These are phyloP conservation scores for Rhizopus delemar DNA, from an alignment of 371 early-diverging fungal species.

Conservation along the genomic window DNA sequence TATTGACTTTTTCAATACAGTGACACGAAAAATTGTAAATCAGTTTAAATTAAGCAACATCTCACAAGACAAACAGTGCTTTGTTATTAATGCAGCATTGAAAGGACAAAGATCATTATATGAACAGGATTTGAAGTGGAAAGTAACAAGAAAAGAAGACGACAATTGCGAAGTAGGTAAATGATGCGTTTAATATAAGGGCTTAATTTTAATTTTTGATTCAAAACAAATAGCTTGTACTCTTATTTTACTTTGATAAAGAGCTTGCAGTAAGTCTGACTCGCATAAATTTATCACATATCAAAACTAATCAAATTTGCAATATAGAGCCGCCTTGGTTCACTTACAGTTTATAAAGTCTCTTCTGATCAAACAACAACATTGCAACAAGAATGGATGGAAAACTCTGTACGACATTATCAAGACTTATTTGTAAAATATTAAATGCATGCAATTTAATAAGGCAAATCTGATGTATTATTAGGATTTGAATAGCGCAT, in stretches of 20 bases:
- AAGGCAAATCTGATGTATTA: background rate
- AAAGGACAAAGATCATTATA: constrained; percentile 2
- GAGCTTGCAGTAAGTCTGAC: constrained; percentile 2
- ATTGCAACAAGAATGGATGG: background rate
- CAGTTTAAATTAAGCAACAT: background rate
- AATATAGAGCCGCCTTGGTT: constrained; percentile 1
- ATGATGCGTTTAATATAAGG: background rate
- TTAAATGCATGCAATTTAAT: background rate
- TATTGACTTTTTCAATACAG: background rate
- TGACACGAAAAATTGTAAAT: background rate
- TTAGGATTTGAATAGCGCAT: constrained; percentile 15
- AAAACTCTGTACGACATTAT: background rate
- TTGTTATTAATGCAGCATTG: constrained; percentile 2
- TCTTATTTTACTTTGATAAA: constrained; percentile 1
- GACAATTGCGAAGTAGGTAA: background rate
- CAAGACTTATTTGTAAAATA: constrained; percentile 1
- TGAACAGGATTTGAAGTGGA: constrained; percentile 2
- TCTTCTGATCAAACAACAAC: background rate
- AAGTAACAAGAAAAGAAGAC: constrained; percentile 1
- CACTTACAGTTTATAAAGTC: background rate
- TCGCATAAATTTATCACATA: background rate
- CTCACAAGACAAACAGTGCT: background rate
- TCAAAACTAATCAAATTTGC: background rate
- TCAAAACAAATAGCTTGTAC: background rate
- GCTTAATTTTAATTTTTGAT: background rate